Evolutionary conservation across 225 moss, liverwort and hornwort genomes (phyloP), one percentile per base, ranked within the genome.

Genomic region (Takakia lepidozioides): DNA sequence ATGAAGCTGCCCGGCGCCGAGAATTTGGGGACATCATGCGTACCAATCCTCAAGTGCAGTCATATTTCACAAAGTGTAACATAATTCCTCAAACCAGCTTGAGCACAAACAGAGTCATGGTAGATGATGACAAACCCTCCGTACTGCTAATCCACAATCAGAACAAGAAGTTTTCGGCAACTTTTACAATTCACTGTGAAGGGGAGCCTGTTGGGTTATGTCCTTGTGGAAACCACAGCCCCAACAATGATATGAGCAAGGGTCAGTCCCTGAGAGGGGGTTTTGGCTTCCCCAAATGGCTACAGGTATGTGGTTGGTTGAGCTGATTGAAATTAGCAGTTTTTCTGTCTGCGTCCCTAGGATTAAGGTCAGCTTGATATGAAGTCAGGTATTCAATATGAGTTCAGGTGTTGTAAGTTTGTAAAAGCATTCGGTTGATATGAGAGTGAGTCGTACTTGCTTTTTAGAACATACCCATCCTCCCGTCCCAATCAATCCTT

Each of bases 251-350:
- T 54, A 57, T 52, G 19, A 43, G 41, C 39, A 64, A 57, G 51
- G 75, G 57, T 43, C 80, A 56, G 46, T 65, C 60, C 54, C 60
- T 76, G 29, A 81, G 87, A 69, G 71, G 71, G 59, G 85, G 83
- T 47, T 87, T 71, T 70, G 98, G 98, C 23, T 87, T 98, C 21
- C 98, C 91, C 10, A 78, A 65, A 47, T 98, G 91, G 98, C 76
- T 98, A 49, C 80, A 80, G 91, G 98, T 98, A 38, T 32, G 32
- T 11, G n/a, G n/a, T n/a, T n/a, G n/a, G n/a, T n/a, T n/a, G n/a
- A n/a, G n/a, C n/a, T n/a, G n/a, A n/a, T n/a, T n/a, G n/a, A n/a
- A n/a, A n/a, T n/a, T n/a, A n/a, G n/a, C n/a, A n/a, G n/a, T n/a
- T n/a, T n/a, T n/a, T n/a, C n/a, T n/a, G n/a, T n/a, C n/a, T n/a